A percentile compares a stretch with the other conserved stretches of the same genome.
Evolutionary conservation across 2,329 filamentous ascomycete species (phyloP).

Genomic region (Cytospora piceicola): DNA sequence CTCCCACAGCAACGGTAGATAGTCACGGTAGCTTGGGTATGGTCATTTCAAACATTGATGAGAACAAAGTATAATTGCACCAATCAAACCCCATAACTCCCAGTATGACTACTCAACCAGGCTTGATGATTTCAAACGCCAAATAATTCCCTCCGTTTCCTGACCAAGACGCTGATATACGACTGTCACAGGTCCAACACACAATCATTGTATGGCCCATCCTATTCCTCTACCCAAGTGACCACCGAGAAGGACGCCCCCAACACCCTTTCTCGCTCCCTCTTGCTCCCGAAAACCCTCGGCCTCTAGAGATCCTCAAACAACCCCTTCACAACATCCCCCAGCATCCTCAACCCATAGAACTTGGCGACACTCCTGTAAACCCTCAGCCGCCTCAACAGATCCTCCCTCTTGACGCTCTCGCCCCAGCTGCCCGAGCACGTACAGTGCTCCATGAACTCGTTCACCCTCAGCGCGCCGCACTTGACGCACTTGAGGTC

Average conservation of each 20-base stretch:
- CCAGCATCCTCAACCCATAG: slow-evolving; percentile 82
- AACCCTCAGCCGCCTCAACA: slow-evolving; percentile 68
- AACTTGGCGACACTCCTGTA: slow-evolving; percentile 75
- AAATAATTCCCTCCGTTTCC: background rate
- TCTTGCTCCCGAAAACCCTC: background rate
- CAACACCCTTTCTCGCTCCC: background rate
- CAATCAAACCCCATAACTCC: background rate
- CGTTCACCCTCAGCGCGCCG: slow-evolving; percentile 78
- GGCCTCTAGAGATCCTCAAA: slow-evolving; percentile 46
- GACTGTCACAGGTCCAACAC: background rate
- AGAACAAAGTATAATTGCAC: background rate
- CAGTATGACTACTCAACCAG: background rate
- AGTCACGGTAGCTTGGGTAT: background rate
- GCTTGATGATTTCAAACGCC: background rate
- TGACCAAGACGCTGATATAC: background rate
- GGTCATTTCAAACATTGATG: background rate
- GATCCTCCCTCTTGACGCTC: slow-evolving; percentile 68
- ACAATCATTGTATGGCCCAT: background rate
- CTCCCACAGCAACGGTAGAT: background rate
- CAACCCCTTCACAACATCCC: slow-evolving; percentile 71
- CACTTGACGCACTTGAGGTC: slow-evolving; percentile 80
- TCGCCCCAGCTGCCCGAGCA: slow-evolving; percentile 86
- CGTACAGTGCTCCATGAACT: slow-evolving; percentile 95
- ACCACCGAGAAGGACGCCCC: background rate
- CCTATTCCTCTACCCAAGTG: background rate